Conservation (phyloP, 1,284 basidiomycete species). For the Pascua sp. region DNA sequence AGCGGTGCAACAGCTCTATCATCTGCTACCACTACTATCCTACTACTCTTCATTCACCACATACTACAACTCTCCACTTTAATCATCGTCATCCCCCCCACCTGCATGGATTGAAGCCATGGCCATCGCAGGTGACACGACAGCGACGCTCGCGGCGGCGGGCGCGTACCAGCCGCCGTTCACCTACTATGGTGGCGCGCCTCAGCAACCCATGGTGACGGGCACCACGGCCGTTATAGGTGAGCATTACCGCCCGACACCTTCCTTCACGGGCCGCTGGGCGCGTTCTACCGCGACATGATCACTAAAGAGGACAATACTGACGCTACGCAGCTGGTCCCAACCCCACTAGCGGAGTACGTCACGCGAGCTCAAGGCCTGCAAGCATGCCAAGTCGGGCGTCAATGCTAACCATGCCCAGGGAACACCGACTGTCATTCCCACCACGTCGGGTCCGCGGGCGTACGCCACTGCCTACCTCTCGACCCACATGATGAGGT, state of each 20-base stretch:
- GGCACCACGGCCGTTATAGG: background rate
- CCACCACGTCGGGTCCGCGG: slow-evolving; percentile 3
- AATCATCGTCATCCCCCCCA: too few relatives aligned
- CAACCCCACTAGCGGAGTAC: background rate
- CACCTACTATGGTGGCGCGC: background rate
- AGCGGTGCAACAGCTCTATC: too few relatives aligned
- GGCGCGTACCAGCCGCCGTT: slow-evolving; percentile 6
- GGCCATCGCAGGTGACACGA: slow-evolving; percentile 3
- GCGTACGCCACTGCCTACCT: slow-evolving; percentile 41
- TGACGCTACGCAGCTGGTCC: too few relatives aligned
- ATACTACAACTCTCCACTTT: too few relatives aligned
- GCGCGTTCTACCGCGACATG: background rate
- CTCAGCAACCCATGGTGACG: background rate
- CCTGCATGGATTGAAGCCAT: background rate
- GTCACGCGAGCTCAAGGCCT: background rate
- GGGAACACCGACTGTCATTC: background rate
- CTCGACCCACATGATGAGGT: slow-evolving; percentile 46
- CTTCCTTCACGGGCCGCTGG: too few relatives aligned
- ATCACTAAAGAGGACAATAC: background rate
- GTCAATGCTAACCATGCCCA: too few relatives aligned
- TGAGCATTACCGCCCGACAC: background rate
- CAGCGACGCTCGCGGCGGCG: background rate
- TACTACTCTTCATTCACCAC: too few relatives aligned
- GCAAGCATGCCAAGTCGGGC: too few relatives aligned
- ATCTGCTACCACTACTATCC: too few relatives aligned